Evolutionary conservation across 345 rosid species (phyloP), one percentile per base, ranked within the genome.

Genomic region (Laguncularia racemosa): DNA sequence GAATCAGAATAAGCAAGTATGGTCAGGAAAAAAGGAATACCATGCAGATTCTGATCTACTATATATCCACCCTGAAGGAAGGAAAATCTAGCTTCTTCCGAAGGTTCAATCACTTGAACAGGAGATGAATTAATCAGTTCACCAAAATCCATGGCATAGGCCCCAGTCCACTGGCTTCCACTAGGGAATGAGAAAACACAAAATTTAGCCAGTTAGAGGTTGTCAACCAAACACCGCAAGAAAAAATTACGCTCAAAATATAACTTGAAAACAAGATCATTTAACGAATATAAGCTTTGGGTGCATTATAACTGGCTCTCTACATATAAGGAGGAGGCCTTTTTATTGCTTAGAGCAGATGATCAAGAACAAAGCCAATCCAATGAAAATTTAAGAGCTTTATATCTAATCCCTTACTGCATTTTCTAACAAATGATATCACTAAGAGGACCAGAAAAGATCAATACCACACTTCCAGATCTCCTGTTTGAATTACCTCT

Each of bases 101-200:
- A 63, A 67, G 71, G 78, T n/a, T 58, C 66, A 44, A 12, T 56
- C 43, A 12, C 77, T 67, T 84, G 71, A 55, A 56, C 53, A 28
- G 75, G 77, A 51, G 73, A 66, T 28, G 71, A 76, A 69, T 55
- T 67, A 23, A 93, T 71, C 69, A 86, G 73, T 73, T 89, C 90
- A 69, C 69, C 75, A 64, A 89, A 93, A 53, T 81, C 91, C 86
- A 82, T 80, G 44, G 85, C 66, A 57, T 93, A 89, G 44, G 67
- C 82, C 67, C 97, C 98, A 17, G 98, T 89, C 98, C 96, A 92
- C 65, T 83, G 73, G 62, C 82, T 81, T 71, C 95, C 91, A 62
- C 97, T 89, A 64, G 50, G 68, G 62, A 68, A 67, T 38, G 16
- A 16, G 56, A 50, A 65, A 54, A 16, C 16, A 57, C 28, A 16